phyloP scores from a whole-genome alignment of 306 rosid genomes.

The Rosa rugosa region DNA sequence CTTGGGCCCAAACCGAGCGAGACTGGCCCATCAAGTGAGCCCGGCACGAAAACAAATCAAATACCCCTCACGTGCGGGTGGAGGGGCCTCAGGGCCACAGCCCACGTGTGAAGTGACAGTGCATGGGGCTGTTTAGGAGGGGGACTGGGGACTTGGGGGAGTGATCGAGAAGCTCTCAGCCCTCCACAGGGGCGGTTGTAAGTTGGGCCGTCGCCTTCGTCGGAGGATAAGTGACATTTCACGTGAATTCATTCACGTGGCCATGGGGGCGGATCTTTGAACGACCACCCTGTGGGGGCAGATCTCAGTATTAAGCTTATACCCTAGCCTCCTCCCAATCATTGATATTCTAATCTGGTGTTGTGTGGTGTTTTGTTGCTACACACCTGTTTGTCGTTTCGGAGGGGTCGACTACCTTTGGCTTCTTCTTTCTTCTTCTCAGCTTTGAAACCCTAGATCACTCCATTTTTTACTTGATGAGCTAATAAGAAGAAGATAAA shows the following conservation, averaged over 20 bases:
- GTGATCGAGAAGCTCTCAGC: not conserved
- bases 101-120: conserved; percentile 51
- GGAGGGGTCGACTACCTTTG: not conserved
- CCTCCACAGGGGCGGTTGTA: conserved; percentile 20
- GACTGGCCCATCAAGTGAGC: conserved; percentile 25
- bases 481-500: not conserved
- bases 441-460: not conserved
- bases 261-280: conserved; percentile 17
- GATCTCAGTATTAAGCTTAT: not conserved
- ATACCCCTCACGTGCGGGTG: conserved; percentile 57
- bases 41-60: conserved; percentile 46
- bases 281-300: conserved; percentile 8
- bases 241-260: conserved; percentile 39
- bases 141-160: not conserved
- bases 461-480: not conserved
- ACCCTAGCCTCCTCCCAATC: not conserved
- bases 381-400: not conserved
- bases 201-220: conserved; percentile 42
- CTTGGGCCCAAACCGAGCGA: conserved; percentile 28
- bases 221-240: conserved; percentile 30
- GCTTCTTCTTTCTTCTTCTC: not conserved
- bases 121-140: not conserved
- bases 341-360: conserved; percentile 7
- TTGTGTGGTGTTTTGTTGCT: not conserved
- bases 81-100: conserved; percentile 33